These are phyloP conservation scores for Lepiota venenata DNA, from an alignment of 768 basidiomycete genomes.

Conservation along the genomic window DNA sequence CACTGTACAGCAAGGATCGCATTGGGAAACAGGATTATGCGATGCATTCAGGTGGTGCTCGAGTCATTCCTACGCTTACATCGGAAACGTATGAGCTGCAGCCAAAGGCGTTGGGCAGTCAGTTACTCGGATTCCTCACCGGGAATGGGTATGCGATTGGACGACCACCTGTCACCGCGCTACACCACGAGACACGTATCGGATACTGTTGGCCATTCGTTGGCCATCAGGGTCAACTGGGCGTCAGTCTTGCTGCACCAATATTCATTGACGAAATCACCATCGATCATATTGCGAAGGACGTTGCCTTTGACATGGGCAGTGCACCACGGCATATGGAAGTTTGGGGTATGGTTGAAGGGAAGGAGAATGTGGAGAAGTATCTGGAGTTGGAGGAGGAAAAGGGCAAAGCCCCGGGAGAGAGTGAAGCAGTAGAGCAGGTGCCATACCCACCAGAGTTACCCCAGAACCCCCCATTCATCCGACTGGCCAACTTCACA, in stretches of 20 bases:
- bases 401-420: slow-evolving; percentile 33
- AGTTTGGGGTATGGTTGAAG: slow-evolving; percentile 88
- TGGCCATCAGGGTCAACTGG: slow-evolving; percentile 77
- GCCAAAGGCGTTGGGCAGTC: slow-evolving; percentile 44
- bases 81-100: slow-evolving; percentile 71
- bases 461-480: slow-evolving; percentile 41
- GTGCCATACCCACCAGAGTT: slow-evolving; percentile 46
- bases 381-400: slow-evolving; percentile 52
- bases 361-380: slow-evolving; percentile 63
- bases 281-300: slow-evolving; percentile 85
- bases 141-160: slow-evolving; percentile 64
- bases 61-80: slow-evolving; percentile 80
- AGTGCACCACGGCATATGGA: slow-evolving; percentile 87
- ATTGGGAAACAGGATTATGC: slow-evolving; percentile 85
- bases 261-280: slow-evolving; percentile 73
- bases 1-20: slow-evolving; percentile 70
- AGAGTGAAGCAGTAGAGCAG: slow-evolving; percentile 24
- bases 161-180: slow-evolving; percentile 78
- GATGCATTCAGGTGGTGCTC: slow-evolving; percentile 76
- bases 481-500: slow-evolving; percentile 66
- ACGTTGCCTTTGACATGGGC: slow-evolving; percentile 77
- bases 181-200: slow-evolving; percentile 81
- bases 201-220: slow-evolving; percentile 95
- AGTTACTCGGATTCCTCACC: slow-evolving; percentile 54
- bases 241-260: slow-evolving; percentile 74